Conservation (phyloP, 371 early-diverging fungal genomes). For the Actinomortierella wolfii region DNA sequence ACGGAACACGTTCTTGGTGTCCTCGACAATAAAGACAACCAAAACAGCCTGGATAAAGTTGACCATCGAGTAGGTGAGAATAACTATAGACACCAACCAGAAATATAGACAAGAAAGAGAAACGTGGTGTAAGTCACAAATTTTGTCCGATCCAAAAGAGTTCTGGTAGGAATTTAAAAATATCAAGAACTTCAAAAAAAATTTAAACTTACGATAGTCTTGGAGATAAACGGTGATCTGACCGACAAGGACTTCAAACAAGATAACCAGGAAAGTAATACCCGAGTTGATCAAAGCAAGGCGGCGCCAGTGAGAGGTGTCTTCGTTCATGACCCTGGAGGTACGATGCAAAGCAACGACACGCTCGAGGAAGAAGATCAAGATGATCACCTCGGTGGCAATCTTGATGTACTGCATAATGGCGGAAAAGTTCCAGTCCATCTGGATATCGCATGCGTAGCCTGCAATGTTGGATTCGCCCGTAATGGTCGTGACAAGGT, state of each 20-base stretch:
- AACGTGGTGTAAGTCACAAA: not conserved
- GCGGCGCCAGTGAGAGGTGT: conserved; percentile 34
- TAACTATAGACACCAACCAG: conserved; percentile 8
- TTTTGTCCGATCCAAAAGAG: not conserved
- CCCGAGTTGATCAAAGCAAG: conserved; percentile 42
- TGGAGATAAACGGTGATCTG: conserved; percentile 35
- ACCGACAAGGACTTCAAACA: conserved; percentile 41
- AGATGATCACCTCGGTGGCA: conserved; percentile 35
- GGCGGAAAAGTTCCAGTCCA: conserved; percentile 24
- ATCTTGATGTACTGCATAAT: conserved; percentile 45
- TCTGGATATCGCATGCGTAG: conserved; percentile 13
- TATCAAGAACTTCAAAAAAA: not conserved
- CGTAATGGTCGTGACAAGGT: conserved; percentile 30
- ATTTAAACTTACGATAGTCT: conserved; percentile 25
- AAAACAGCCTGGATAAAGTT: conserved; percentile 36
- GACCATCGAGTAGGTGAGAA: conserved; percentile 40
- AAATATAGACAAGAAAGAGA: not conserved
- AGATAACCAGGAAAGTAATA: conserved; percentile 41
- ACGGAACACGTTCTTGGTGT: conserved; percentile 33
- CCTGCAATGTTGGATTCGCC: conserved; percentile 16
- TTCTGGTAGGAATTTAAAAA: not conserved
- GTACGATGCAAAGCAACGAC: conserved; percentile 32
- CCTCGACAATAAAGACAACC: conserved; percentile 41
- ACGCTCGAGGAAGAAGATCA: conserved; percentile 40
- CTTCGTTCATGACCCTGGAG: conserved; percentile 6